Percentiles rank a stretch among this genome's conserved stretches.
Evolutionary conservation across 768 basidiomycete species (phyloP).

Genomic region (Lactarius indigo): DNA sequence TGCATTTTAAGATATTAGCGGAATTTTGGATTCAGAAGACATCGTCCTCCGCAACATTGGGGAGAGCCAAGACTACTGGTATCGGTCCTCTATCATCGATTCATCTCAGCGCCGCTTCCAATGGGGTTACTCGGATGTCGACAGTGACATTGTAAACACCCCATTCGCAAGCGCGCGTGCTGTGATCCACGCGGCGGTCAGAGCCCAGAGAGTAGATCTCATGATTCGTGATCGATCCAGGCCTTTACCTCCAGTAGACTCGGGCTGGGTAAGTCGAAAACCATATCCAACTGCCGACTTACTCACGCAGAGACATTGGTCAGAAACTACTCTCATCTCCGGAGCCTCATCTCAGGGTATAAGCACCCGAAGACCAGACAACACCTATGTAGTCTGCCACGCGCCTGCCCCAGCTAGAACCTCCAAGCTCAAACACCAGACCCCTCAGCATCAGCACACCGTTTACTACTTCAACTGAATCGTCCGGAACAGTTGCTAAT

Average conservation of each 20-base stretch:
- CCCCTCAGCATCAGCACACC: not conserved
- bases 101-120: not conserved
- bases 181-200: not conserved
- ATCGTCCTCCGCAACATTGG: not conserved
- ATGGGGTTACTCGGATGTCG: not conserved
- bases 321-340: not conserved
- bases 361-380: not conserved
- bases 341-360: not conserved
- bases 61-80: not conserved
- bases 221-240: not conserved
- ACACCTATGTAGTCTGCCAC: not conserved
- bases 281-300: no score
- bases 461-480: not conserved
- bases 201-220: not conserved
- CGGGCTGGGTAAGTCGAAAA: not conserved
- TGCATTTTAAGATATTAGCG: not conserved
- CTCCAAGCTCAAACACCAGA: not conserved
- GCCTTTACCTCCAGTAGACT: not conserved
- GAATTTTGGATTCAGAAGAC: not conserved
- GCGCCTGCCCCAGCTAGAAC: not conserved
- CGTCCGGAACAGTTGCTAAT: not conserved
- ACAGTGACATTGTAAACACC: not conserved
- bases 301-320: not conserved
- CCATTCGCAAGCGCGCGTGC: not conserved
- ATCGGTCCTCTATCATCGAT: not conserved